Conservation (phyloP, 1,284 basidiomycete genomes). For the Ceratobasidium sp. region DNA sequence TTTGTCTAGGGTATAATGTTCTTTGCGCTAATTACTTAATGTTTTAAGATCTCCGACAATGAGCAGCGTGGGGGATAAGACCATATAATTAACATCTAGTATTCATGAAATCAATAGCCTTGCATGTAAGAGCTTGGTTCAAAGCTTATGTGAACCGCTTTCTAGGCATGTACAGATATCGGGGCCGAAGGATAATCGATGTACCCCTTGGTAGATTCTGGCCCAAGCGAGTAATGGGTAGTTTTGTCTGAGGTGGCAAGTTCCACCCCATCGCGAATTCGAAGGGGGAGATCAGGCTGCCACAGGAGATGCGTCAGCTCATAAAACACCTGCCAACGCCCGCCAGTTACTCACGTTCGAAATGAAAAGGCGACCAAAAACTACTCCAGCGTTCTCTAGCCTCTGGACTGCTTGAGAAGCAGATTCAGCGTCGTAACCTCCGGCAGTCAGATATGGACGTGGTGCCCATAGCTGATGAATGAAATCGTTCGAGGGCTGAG, state of each 20-base stretch:
- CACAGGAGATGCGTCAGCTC: not conserved
- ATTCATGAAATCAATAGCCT: too few relatives aligned
- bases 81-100: too few relatives aligned
- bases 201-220: constrained; percentile 6
- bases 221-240: constrained; percentile 6
- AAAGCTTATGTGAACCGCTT: too few relatives aligned
- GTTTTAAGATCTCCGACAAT: too few relatives aligned
- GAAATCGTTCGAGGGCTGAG: constrained; percentile 41
- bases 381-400: not conserved
- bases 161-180: too few relatives aligned
- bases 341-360: constrained; percentile 21
- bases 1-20: too few relatives aligned
- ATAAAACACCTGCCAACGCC: not conserved
- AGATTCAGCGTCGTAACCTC: constrained; percentile 47
- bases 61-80: too few relatives aligned
- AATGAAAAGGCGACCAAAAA: constrained; percentile 13
- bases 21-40: too few relatives aligned
- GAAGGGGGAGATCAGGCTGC: constrained; percentile 29
- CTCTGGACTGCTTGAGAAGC: not conserved
- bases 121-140: too few relatives aligned
- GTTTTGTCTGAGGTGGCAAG: not conserved
- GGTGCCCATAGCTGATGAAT: constrained; percentile 37
- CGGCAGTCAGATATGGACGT: constrained; percentile 57
- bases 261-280: not conserved
- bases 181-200: constrained; percentile 23